A percentile compares a stretch with the other conserved stretches of the same genome.
These are phyloP conservation scores for Wickerhamomyces bisporus DNA, from an alignment of 805 yeast species.

Conservation along the genomic window DNA sequence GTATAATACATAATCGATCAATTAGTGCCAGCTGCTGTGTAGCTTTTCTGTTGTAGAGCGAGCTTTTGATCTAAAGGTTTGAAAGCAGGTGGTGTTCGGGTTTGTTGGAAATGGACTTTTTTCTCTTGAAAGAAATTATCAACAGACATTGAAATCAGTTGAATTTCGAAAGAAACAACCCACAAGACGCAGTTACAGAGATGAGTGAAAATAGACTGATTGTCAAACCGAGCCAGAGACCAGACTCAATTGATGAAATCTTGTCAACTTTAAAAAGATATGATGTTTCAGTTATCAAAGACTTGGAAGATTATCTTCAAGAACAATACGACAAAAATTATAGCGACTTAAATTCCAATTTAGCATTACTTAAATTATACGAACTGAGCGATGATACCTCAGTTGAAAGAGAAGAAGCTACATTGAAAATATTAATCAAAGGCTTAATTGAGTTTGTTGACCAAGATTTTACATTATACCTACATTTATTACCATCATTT, in stretches of 20 bases:
- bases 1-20: too few species aligned
- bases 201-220: constrained; percentile 29
- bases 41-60: too few species aligned
- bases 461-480: constrained; percentile 37
- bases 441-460: constrained; percentile 37
- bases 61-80: too few species aligned
- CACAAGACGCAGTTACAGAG: background rate
- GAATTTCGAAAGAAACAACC: too few species aligned
- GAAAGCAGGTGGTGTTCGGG: constrained; percentile 1
- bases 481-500: constrained; percentile 40
- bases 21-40: too few species aligned
- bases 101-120: background rate
- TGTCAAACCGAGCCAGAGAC: constrained; percentile 32
- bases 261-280: constrained; percentile 39
- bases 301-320: constrained; percentile 38
- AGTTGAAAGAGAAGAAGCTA: constrained; percentile 32
- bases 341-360: constrained; percentile 37
- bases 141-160: too few species aligned
- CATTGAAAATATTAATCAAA: constrained; percentile 34
- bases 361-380: constrained; percentile 41
- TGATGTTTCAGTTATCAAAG: constrained; percentile 37
- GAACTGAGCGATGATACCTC: constrained; percentile 31
- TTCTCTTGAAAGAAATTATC: too few species aligned
- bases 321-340: constrained; percentile 33
- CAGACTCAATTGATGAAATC: constrained; percentile 34